phyloP scores from a whole-genome alignment of 768 basidiomycete genomes.

The Boletellus emodensis region DNA sequence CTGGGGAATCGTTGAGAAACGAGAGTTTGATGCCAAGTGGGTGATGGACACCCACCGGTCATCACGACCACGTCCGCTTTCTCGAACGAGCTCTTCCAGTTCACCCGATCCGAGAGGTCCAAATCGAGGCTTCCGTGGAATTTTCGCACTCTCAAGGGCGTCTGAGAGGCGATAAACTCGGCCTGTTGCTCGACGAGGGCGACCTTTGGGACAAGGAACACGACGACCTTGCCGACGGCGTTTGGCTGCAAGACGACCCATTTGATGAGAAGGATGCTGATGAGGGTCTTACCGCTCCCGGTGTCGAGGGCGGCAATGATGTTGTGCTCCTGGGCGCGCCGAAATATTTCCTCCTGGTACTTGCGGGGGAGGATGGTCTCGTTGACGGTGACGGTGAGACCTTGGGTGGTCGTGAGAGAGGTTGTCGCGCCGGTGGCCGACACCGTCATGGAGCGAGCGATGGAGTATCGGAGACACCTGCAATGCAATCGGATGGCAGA shows the following conservation, averaged over 20 bases:
- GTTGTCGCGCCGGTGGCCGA: slow-evolving; percentile 15
- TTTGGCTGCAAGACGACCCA: slow-evolving; percentile 58
- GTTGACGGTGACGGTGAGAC: slow-evolving; percentile 28
- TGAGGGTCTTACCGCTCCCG: slow-evolving; percentile 59
- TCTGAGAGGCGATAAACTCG: slow-evolving; percentile 59
- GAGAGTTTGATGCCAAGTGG: neutral
- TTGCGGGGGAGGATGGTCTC: slow-evolving; percentile 44
- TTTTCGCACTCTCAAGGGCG: slow-evolving; percentile 61
- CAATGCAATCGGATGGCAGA: neutral
- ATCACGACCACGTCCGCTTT: slow-evolving; percentile 76
- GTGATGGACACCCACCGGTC: slow-evolving; percentile 54
- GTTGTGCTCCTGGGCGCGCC: slow-evolving; percentile 46
- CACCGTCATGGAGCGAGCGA: slow-evolving; percentile 23
- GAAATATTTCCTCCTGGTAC: slow-evolving; percentile 56
- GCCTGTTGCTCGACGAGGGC: slow-evolving; percentile 82
- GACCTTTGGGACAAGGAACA: slow-evolving; percentile 85
- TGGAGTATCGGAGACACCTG: slow-evolving; percentile 1
- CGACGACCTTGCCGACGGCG: slow-evolving; percentile 53
- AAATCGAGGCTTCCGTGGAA: slow-evolving; percentile 71
- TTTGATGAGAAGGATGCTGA: slow-evolving; percentile 64
- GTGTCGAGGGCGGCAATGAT: slow-evolving; percentile 59
- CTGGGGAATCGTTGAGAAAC: slow-evolving; percentile 33
- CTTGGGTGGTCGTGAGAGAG: slow-evolving; percentile 21
- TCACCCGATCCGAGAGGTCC: slow-evolving; percentile 59
- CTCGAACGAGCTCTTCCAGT: slow-evolving; percentile 64